Conservation (phyloP, 1,284 basidiomycete genomes). For the Trichosporon coremiiforme region DNA sequence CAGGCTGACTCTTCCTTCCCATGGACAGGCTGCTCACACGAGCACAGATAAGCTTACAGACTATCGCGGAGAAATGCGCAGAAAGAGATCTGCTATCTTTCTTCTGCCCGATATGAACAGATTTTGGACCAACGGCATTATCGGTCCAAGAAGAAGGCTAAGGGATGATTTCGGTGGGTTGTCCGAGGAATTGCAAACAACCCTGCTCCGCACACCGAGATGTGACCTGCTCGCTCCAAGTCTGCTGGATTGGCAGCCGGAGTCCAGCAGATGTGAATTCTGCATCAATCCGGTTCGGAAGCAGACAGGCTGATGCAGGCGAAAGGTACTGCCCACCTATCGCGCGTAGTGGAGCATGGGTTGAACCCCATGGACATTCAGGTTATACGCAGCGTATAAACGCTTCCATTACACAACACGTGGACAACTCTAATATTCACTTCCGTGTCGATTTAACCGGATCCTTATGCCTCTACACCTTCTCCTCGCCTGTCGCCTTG, state of each 20-base stretch:
- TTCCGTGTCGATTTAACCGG: neutral
- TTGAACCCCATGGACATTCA: neutral
- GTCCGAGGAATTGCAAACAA: neutral
- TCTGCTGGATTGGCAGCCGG: neutral
- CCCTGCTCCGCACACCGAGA: neutral
- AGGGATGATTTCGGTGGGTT: neutral
- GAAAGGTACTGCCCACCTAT: neutral
- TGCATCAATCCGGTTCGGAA: too few relatives aligned
- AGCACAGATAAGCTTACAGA: neutral
- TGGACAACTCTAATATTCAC: neutral
- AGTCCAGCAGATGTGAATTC: too few relatives aligned
- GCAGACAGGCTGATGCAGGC: too few relatives aligned
- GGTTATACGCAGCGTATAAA: conserved; percentile 9
- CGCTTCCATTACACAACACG: neutral
- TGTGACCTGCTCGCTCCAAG: too few relatives aligned
- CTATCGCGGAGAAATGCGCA: neutral
- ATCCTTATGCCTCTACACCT: neutral
- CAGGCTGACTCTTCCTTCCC: neutral
- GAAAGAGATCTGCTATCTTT: neutral
- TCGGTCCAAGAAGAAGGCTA: neutral
- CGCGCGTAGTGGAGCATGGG: neutral
- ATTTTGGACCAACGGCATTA: neutral
- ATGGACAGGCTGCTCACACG: neutral
- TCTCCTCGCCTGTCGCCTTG: neutral
- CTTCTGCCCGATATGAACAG: neutral